Conservation (phyloP, 1,284 basidiomycete genomes). For the Bjerkandera adusta region DNA sequence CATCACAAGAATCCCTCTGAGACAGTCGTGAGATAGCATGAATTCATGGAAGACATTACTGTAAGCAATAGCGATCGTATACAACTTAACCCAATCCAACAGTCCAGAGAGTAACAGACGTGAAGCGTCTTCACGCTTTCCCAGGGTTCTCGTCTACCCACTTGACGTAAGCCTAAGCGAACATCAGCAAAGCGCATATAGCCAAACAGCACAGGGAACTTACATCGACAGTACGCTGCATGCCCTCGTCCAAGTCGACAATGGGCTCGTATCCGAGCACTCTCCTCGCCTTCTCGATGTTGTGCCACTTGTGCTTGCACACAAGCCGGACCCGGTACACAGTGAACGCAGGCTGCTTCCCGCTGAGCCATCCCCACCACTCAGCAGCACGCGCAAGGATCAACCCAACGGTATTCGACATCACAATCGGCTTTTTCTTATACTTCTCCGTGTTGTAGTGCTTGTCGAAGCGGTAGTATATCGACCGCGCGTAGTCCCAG, state of each 20-base stretch:
- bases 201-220: constrained; percentile 23
- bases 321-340: constrained; percentile 80
- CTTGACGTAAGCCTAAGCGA: constrained; percentile 5
- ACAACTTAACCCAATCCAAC: background rate
- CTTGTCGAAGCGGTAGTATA: constrained; percentile 84
- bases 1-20: no score
- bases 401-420: constrained; percentile 70
- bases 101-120: background rate
- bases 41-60: no score
- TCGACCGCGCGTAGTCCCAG: constrained; percentile 88
- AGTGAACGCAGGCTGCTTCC: constrained; percentile 90
- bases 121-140: constrained; percentile 5
- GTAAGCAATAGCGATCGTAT: background rate
- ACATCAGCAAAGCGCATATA: background rate
- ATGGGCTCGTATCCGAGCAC: constrained; percentile 93
- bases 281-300: constrained; percentile 92
- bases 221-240: constrained; percentile 76
- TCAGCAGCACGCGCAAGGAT: constrained; percentile 73
- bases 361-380: constrained; percentile 71
- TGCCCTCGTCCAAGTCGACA: constrained; percentile 87
- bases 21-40: no score
- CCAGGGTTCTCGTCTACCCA: constrained; percentile 11
- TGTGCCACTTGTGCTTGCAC: constrained; percentile 82
- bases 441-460: constrained; percentile 27
- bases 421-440: constrained; percentile 38